A percentile compares a stretch with the other conserved stretches of the same genome.
Evolutionary conservation across 139 green algal species (phyloP).

Genomic region (Micractinium conductrix): DNA sequence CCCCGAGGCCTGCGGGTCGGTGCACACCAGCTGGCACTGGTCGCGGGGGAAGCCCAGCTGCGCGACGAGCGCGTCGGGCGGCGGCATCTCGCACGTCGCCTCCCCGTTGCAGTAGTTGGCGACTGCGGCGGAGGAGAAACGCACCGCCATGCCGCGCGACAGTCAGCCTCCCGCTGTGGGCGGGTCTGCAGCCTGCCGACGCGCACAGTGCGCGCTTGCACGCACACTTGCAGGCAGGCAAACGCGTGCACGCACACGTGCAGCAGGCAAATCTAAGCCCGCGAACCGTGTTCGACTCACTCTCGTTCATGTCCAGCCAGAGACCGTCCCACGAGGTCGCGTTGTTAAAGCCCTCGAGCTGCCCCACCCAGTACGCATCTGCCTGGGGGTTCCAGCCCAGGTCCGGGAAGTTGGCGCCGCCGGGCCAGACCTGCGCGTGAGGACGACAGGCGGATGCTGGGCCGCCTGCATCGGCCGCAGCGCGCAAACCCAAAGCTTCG

Average conservation of each 20-base stretch:
- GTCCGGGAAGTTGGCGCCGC: slow-evolving; percentile 73
- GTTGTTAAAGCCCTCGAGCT: slow-evolving; percentile 41
- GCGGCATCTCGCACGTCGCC: not conserved
- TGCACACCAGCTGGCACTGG: slow-evolving; percentile 22
- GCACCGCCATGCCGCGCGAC: too few species aligned
- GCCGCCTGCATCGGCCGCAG: too few species aligned
- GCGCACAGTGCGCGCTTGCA: too few species aligned
- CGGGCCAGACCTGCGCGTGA: slow-evolving; percentile 73
- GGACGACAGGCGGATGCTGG: too few species aligned
- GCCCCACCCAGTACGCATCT: slow-evolving; percentile 1
- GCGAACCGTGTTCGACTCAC: not conserved
- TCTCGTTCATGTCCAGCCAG: slow-evolving; percentile 87
- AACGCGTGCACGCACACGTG: not conserved
- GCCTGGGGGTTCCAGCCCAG: slow-evolving; percentile 44
- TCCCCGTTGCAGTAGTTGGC: slow-evolving; percentile 83
- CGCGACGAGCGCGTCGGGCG: not conserved
- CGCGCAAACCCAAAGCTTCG: too few species aligned
- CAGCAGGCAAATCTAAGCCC: not conserved
- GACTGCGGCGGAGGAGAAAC: slow-evolving; percentile 9
- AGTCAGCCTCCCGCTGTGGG: too few species aligned
- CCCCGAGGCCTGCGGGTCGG: not conserved
- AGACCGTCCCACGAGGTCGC: slow-evolving; percentile 48
- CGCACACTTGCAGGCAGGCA: too few species aligned
- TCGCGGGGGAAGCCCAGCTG: not conserved
- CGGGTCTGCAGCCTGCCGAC: too few species aligned